These are phyloP conservation scores for Cyberlindnera xylosilytica DNA, from an alignment of 805 yeast species.

Conservation along the genomic window DNA sequence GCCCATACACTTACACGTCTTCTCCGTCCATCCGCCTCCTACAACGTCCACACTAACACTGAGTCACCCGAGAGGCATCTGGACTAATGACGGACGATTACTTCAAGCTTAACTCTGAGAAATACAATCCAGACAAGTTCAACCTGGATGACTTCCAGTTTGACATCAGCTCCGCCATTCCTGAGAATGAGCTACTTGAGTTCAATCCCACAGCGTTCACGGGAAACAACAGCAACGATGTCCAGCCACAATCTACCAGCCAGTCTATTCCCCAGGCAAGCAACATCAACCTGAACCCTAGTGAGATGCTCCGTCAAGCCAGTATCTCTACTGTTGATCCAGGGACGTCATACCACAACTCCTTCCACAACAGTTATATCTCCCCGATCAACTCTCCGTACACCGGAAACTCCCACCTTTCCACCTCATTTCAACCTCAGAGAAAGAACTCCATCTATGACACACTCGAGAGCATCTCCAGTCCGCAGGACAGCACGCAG, in stretches of 20 bases:
- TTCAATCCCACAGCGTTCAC: conserved; percentile 18
- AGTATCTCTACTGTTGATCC: conserved; percentile 5
- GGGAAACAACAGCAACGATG: conserved; percentile 8
- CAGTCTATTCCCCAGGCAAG: background rate
- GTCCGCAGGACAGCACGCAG: conserved; percentile 15
- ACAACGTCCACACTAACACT: too few species aligned
- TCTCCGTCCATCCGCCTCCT: background rate
- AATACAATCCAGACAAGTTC: conserved; percentile 11
- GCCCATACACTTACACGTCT: too few species aligned
- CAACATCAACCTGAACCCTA: background rate
- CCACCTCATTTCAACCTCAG: conserved; percentile 22
- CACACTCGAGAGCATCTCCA: conserved; percentile 22
- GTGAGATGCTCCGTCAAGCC: conserved; percentile 2
- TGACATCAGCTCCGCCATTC: conserved; percentile 26
- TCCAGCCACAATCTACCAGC: conserved; percentile 2
- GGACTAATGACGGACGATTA: conserved; percentile 25
- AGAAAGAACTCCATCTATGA: conserved; percentile 26
- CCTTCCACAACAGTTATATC: conserved; percentile 16
- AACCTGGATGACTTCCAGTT: conserved; percentile 26
- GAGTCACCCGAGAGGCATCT: background rate
- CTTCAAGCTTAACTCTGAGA: conserved; percentile 19
- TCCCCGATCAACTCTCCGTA: conserved; percentile 26
- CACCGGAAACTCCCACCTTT: conserved; percentile 14
- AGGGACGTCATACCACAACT: conserved; percentile 8
- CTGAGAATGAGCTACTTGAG: conserved; percentile 28